Percentiles rank a stretch among this genome's conserved stretches.
phyloP scores from a whole-genome alignment of 2,329 filamentous ascomycete species.

The Metarhizium robertsii region DNA sequence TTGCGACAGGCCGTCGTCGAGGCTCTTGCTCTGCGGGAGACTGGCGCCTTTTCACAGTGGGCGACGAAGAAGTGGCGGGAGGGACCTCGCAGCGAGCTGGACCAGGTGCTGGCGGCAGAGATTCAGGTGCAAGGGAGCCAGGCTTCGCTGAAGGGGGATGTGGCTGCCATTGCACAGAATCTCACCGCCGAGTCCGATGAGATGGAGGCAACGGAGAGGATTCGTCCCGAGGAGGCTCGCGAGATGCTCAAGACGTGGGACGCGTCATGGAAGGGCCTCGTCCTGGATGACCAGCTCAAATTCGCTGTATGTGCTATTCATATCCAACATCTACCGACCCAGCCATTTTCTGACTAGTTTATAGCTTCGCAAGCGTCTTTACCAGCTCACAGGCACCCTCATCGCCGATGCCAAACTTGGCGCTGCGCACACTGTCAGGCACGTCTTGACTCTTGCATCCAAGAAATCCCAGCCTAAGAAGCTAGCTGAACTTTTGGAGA shows the following conservation, averaged over 20 bases:
- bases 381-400: constrained; percentile 70
- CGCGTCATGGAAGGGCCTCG: constrained; percentile 46
- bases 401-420: constrained; percentile 62
- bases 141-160: constrained; percentile 29
- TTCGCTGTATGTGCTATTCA: constrained; percentile 55
- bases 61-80: constrained; percentile 23
- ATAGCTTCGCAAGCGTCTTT: constrained; percentile 71
- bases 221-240: constrained; percentile 29
- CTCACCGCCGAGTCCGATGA: constrained; percentile 21
- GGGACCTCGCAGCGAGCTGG: constrained; percentile 23
- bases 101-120: constrained; percentile 24
- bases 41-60: constrained; percentile 20
- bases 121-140: constrained; percentile 31
- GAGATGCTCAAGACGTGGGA: constrained; percentile 38
- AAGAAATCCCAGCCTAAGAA: constrained; percentile 49
- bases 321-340: neutral
- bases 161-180: constrained; percentile 21
- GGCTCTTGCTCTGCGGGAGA: constrained; percentile 33
- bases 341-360: neutral
- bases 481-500: constrained; percentile 50
- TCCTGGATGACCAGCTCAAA: constrained; percentile 52
- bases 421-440: constrained; percentile 41
- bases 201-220: constrained; percentile 13
- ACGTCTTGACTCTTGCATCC: constrained; percentile 44
- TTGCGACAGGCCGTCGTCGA: constrained; percentile 44